phyloP scores from a whole-genome alignment of 176 grass and related monocot species.

The Bothriochloa decipiens region DNA sequence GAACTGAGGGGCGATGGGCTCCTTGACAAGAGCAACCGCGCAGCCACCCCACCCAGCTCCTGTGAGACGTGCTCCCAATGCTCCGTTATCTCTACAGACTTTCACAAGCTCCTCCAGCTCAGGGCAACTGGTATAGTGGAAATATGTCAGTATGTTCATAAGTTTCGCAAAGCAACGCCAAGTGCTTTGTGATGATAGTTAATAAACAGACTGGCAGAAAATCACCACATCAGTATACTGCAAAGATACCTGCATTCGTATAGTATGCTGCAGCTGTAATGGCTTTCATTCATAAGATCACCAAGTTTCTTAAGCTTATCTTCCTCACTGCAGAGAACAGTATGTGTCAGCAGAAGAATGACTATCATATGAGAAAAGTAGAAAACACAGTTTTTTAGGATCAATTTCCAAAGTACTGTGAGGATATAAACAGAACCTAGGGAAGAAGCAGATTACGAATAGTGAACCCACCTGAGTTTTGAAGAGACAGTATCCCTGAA shows the following conservation, averaged over 20 bases:
- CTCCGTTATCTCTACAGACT: conserved; percentile 75
- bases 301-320: conserved; percentile 78
- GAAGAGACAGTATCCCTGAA: conserved; percentile 84
- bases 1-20: conserved; percentile 79
- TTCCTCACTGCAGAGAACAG: conserved; percentile 58
- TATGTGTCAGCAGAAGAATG: background rate
- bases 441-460: background rate
- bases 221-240: background rate
- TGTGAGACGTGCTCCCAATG: conserved; percentile 91
- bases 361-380: too few species aligned
- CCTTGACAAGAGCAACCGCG: conserved; percentile 87
- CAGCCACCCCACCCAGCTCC: conserved; percentile 98
- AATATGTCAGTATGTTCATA: background rate
- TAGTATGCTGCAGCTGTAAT: conserved; percentile 88
- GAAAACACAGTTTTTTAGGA: too few species aligned
- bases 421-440: background rate
- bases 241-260: conserved; percentile 91
- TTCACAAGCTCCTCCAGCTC: conserved; percentile 97
- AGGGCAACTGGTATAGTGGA: conserved; percentile 57
- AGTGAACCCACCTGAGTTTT: conserved; percentile 51
- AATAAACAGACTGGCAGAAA: background rate
- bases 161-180: background rate
- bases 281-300: conserved; percentile 93
- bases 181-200: background rate
- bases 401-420: background rate